These are phyloP conservation scores for Kodamaea hsintzibuensis DNA, from an alignment of 805 yeast species.

Conservation along the genomic window DNA sequence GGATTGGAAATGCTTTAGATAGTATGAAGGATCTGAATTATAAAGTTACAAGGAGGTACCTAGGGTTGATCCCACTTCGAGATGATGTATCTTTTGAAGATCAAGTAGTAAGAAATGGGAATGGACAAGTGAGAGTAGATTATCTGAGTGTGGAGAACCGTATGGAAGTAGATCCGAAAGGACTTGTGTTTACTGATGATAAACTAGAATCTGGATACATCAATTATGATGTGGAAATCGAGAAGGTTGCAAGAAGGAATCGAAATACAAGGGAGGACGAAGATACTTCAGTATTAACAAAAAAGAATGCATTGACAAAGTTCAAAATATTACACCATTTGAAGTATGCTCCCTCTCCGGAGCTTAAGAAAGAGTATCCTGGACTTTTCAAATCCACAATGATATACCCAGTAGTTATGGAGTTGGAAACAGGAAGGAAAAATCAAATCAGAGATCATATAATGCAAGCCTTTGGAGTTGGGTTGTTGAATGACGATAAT, in stretches of 20 bases:
- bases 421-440: constrained; percentile 24
- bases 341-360: constrained; percentile 6
- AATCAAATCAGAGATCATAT: constrained; percentile 28
- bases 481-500: constrained; percentile 26
- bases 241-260: neutral
- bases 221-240: constrained; percentile 12
- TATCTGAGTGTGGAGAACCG: neutral
- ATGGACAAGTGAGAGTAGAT: neutral
- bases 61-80: constrained; percentile 16
- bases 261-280: neutral
- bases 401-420: constrained; percentile 20
- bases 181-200: constrained; percentile 10
- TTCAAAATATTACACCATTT: constrained; percentile 18
- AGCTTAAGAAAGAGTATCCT: constrained; percentile 13
- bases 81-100: neutral
- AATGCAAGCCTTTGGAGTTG: constrained; percentile 17
- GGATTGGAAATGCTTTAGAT: constrained; percentile 12
- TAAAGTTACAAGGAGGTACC: constrained; percentile 17
- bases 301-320: constrained; percentile 16
- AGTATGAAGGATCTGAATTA: neutral
- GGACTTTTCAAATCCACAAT: constrained; percentile 13
- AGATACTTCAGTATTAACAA: neutral
- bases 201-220: constrained; percentile 14
- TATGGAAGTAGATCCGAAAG: neutral
- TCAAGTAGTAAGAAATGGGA: neutral